Conservation (phyloP, 2,329 filamentous ascomycete genomes). For the Herpotrichia juniperi region DNA sequence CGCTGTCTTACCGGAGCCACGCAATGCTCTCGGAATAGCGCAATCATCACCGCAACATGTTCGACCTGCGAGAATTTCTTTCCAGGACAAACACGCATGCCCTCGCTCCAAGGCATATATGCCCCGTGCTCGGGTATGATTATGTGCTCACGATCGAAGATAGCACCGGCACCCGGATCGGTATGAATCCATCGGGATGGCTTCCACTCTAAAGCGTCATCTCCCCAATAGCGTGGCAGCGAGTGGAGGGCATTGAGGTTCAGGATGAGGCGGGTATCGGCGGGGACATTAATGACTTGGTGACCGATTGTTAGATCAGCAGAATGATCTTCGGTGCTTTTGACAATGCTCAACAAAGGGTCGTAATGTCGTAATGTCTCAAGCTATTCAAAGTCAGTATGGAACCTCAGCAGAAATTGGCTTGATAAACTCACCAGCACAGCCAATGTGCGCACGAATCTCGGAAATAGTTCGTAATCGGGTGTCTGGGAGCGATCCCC, state of each 20-base stretch:
- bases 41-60: conserved; percentile 38
- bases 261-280: conserved; percentile 15
- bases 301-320: conserved; percentile 3
- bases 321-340: conserved; percentile 26
- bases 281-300: conserved; percentile 10
- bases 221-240: conserved; percentile 38
- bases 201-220: conserved; percentile 32
- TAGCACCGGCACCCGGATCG: background rate
- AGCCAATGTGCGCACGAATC: conserved; percentile 49
- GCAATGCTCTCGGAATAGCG: conserved; percentile 22
- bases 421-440: conserved; percentile 21
- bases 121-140: conserved; percentile 10
- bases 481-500: background rate
- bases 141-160: conserved; percentile 5
- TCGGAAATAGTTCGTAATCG: conserved; percentile 44
- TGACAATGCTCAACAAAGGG: conserved; percentile 36
- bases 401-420: background rate
- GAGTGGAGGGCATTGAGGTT: conserved; percentile 34
- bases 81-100: conserved; percentile 38
- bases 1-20: conserved; percentile 7
- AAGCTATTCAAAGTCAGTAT: conserved; percentile 30
- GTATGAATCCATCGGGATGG: conserved; percentile 36
- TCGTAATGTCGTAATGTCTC: conserved; percentile 53
- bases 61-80: conserved; percentile 47
- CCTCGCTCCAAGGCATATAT: conserved; percentile 35